Base-by-base conservation (phyloP, 2,329 filamentous ascomycete genomes). In the Microthyrium microscopicum region DNA sequence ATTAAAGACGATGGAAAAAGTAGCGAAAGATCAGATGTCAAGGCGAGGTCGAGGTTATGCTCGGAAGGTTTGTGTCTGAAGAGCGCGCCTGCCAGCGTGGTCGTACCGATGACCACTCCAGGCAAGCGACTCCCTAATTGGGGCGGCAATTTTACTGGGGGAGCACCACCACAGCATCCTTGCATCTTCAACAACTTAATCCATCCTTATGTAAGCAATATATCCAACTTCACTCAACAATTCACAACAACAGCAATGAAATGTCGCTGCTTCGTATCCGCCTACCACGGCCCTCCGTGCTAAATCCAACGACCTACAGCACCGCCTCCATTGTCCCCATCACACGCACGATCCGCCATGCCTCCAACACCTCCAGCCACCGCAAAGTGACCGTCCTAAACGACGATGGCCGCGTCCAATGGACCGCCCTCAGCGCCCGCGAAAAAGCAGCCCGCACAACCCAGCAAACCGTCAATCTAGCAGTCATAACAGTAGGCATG, bases 381-480 rank as follows among this genome's bases (percentile, higher is more conserved):
- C 25, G 19, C 13, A 66, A 73, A 25, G 73, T 94, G 18, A 93
- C 84, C 0, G 70, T 87, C 0, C 75, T 85, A 47, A 89, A 83
- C 45, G 87, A 94, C 45, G 78, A 83, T 47, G 87, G 87, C 5
- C 66, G 68, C 41, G 73, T 93, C 2, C 71, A 73, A 4, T 95
- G 87, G 87, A 66, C 62, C 3, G 66, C 89, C 35, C 67, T 95
- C 3, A 83, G 76, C 1, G 61, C 58, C 0, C 61, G 61, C 30
- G 87, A 94, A 52, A 94, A 93, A 54, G 73, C 75, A 3, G 78
- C 77, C 17, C 70, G 87, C 25, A 80, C 83, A 6, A 87, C 82
- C 1, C 85, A 94, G 55, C 87, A 94, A 55, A 79, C 77, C 12
- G 77, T 92, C 61, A 94, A 95, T 55, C 73, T 93, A 42, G 66